Evolutionary conservation across 768 basidiomycete genomes (phyloP), one percentile per base, ranked within the genome.

Genomic region (Russula abietina): DNA sequence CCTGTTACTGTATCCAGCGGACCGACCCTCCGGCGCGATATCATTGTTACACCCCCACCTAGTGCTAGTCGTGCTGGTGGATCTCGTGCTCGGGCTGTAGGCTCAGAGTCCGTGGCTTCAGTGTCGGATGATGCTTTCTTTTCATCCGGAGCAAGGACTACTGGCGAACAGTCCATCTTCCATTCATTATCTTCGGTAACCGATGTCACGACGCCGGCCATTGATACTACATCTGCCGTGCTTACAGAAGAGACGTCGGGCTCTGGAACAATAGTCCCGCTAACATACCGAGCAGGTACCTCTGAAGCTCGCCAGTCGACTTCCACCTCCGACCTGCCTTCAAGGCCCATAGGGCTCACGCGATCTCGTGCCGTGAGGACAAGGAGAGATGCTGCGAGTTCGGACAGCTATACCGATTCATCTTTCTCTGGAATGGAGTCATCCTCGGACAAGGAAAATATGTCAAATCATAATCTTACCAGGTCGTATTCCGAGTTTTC

Each of bases 1-100:
- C 86, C 88, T 0, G 87, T 88, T n/a, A 88, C 87, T 0, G 77
- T 87, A 1, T 87, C 86, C 0, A 88, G 87, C 68, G 87, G 85
- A 1, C 80, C 85, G 16, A 72, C 77, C 30, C 73, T 79, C 28
- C 65, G 78, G 14, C 69, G 75, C 14, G 73, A 77, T 59, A 68
- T 85, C 38, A 77, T 71, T 66, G 76, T 75, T 68, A 82, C 71
- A 49, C 80, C 80, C 0, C 80, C 79, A 1, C 81, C 81, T 11
- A 78, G 74, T 49, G 71, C 63, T 33, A 73, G 66, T 61, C 70
- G 70, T 53, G 67, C 69, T 51, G 68, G 69, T 50, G 67, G 19
- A 67, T 72, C 68, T 62, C 72, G 57, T 64, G 72, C 52, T 69
- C 73, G 55, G 59, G 60, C 69, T 5, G 59, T 68, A 11, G 61